phyloP scores from a whole-genome alignment of 306 rosid genomes.

The Albizia julibrissin region DNA sequence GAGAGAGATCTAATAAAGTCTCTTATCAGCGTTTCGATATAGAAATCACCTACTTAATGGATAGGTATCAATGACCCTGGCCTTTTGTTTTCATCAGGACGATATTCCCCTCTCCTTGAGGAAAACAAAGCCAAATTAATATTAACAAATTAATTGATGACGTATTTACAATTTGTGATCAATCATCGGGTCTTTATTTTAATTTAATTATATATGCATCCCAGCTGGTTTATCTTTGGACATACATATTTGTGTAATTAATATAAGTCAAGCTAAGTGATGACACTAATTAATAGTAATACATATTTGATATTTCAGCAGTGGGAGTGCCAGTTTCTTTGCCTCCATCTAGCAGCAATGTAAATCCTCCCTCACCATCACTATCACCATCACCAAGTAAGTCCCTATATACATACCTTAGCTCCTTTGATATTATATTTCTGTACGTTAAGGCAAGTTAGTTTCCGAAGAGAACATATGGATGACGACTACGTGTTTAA shows the following conservation, averaged over 20 bases:
- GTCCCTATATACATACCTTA: not conserved
- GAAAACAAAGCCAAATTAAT: not conserved
- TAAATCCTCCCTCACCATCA: not conserved
- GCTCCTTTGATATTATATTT: too few species aligned
- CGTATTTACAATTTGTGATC: not conserved
- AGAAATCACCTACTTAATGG: not conserved
- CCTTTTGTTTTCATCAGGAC: not conserved
- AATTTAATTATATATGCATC: too few species aligned
- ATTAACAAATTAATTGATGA: not conserved
- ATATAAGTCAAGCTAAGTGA: not conserved
- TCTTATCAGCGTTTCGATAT: too few species aligned
- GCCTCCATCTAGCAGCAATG: conserved; percentile 35
- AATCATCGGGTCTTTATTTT: too few species aligned
- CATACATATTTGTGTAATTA: not conserved
- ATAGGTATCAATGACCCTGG: not conserved
- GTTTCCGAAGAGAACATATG: too few species aligned
- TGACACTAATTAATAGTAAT: not conserved
- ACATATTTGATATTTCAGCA: conserved; percentile 9
- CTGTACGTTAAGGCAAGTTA: too few species aligned
- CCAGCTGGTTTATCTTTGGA: not conserved
- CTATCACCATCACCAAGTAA: conserved; percentile 29
- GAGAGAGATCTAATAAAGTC: too few species aligned
- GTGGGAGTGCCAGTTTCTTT: conserved; percentile 45
- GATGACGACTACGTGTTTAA: too few species aligned
- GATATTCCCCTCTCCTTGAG: not conserved